A percentile compares a stretch with the other conserved stretches of the same genome.
phyloP scores from a whole-genome alignment of 2,329 filamentous ascomycete genomes.

The Sordariomycetes sp. region DNA sequence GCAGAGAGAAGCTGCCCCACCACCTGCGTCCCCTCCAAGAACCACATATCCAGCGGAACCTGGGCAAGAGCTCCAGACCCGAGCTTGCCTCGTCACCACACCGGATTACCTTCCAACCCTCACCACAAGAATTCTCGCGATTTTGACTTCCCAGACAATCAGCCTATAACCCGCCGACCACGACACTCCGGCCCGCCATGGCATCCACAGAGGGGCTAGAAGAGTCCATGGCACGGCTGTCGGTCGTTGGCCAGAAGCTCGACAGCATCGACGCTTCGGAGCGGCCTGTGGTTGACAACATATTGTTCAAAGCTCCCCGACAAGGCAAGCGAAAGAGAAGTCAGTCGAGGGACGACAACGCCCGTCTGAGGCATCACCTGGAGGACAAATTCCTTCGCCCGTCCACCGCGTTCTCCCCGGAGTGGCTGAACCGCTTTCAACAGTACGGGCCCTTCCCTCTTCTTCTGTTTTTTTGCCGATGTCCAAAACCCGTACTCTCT shows the following conservation, averaged over 20 bases:
- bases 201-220: background rate
- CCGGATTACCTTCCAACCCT: too few species aligned
- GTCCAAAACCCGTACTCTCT: background rate
- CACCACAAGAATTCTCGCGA: too few species aligned
- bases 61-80: too few species aligned
- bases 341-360: conserved; percentile 29
- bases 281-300: conserved; percentile 37
- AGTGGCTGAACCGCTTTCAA: conserved; percentile 84
- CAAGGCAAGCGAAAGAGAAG: conserved; percentile 9
- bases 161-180: too few species aligned
- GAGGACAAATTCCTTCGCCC: conserved; percentile 72
- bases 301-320: conserved; percentile 37
- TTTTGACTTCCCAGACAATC: too few species aligned
- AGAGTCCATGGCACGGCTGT: background rate
- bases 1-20: too few species aligned
- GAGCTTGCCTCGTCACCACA: too few species aligned
- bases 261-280: background rate
- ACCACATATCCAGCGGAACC: too few species aligned
- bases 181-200: background rate
- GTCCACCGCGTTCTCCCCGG: conserved; percentile 64
- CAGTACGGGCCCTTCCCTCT: conserved; percentile 39
- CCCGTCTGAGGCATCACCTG: conserved; percentile 58
- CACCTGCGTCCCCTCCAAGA: too few species aligned
- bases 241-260: background rate
- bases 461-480: background rate